Conservation (phyloP, 2,329 filamentous ascomycete species). For the Volutella citrinella region DNA sequence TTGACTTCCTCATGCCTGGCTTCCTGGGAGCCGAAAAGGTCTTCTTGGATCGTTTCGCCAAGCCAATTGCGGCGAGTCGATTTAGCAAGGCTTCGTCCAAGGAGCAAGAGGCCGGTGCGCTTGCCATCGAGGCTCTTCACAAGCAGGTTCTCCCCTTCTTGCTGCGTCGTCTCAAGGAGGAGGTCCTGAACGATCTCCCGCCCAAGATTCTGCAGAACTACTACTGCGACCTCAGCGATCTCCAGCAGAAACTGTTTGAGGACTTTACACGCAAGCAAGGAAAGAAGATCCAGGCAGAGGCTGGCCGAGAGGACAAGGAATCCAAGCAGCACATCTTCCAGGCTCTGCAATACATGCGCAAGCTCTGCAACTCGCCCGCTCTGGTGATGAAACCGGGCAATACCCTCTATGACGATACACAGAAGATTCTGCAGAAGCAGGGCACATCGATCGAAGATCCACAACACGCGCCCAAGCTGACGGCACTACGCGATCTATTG, state of each 20-base stretch:
- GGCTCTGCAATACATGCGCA: conserved; percentile 98
- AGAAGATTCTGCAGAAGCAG: conserved; percentile 73
- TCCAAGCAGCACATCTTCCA: conserved; percentile 99
- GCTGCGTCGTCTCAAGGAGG: conserved; percentile 92
- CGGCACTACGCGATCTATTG: conserved; percentile 84
- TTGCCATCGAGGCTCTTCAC: conserved; percentile 96
- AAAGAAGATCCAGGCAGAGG: conserved; percentile 81
- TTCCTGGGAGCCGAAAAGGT: conserved; percentile 93
- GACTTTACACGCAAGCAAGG: conserved; percentile 94
- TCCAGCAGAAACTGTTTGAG: conserved; percentile 93
- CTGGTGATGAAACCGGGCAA: conserved; percentile 94
- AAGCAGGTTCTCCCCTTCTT: conserved; percentile 98
- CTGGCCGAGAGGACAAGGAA: conserved; percentile 81
- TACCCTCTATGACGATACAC: conserved; percentile 84
- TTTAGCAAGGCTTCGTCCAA: conserved; percentile 98
- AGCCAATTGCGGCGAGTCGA: conserved; percentile 89
- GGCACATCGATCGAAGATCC: conserved; percentile 82
- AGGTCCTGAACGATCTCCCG: conserved; percentile 91
- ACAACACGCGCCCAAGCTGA: conserved; percentile 87
- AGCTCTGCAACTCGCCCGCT: conserved; percentile 95
- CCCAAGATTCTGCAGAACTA: conserved; percentile 99
- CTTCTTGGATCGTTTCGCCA: conserved; percentile 93
- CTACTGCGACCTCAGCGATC: conserved; percentile 94
- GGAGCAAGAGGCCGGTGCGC: conserved; percentile 92
- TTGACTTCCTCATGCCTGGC: conserved; percentile 98